Evolutionary conservation across 139 green algal genomes (phyloP).

Genomic region (Chlorella sorokiniana): DNA sequence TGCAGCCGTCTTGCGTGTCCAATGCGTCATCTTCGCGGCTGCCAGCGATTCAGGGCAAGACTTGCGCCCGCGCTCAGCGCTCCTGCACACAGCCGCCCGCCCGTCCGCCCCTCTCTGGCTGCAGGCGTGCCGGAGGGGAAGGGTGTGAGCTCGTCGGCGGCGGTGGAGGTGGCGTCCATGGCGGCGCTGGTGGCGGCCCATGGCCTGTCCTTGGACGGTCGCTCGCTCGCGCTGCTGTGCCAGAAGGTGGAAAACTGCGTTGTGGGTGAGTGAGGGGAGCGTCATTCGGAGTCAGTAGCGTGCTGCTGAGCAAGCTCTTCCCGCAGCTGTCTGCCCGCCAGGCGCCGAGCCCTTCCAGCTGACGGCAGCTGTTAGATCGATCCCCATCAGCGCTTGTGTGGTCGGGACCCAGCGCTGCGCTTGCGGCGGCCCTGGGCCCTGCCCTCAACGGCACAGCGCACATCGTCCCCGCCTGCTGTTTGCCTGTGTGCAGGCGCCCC

Average conservation of each 20-base stretch:
- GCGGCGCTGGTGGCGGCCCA: constrained; percentile 67
- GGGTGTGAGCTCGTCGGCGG: constrained; percentile 89
- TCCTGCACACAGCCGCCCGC: neutral
- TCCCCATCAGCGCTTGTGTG: too few species aligned
- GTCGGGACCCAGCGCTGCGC: too few species aligned
- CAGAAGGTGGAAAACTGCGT: constrained; percentile 93
- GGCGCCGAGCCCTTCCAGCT: too few species aligned
- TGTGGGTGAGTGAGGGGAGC: constrained; percentile 69
- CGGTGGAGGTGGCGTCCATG: constrained; percentile 93
- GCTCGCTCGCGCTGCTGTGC: constrained; percentile 79
- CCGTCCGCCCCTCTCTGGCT: neutral
- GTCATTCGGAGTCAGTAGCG: too few species aligned
- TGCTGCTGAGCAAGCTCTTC: too few species aligned
- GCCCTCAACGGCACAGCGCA: neutral
- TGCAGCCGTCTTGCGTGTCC: too few species aligned
- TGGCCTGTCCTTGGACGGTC: constrained; percentile 45
- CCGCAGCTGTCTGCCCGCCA: too few species aligned
- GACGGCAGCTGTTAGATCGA: too few species aligned
- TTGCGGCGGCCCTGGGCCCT: neutral
- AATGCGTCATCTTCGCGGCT: too few species aligned
- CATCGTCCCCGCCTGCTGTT: neutral
- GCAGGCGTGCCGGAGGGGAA: constrained; percentile 91
- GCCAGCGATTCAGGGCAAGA: too few species aligned
- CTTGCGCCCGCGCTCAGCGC: too few species aligned
- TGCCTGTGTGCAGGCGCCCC: constrained; percentile 61